Percentiles rank a stretch among this genome's conserved stretches.
Conservation (phyloP, 768 basidiomycete genomes). For the Zangia roseola region DNA sequence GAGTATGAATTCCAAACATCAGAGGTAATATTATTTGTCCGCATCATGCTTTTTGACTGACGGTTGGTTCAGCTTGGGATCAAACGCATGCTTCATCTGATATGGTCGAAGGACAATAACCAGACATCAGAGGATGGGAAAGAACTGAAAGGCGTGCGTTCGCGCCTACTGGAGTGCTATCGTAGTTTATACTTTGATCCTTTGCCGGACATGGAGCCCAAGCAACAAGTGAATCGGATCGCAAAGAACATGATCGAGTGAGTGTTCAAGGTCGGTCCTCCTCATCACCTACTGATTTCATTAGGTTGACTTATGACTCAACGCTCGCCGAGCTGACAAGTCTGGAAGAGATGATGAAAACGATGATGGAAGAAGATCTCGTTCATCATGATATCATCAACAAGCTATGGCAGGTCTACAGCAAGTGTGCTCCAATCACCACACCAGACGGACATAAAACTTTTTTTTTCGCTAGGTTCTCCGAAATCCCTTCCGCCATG, state of each 20-base stretch:
- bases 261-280: conserved; percentile 19
- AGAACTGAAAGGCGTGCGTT: conserved; percentile 86
- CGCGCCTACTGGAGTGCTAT: conserved; percentile 87
- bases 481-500: conserved; percentile 69
- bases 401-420: conserved; percentile 96
- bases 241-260: conserved; percentile 98
- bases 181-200: conserved; percentile 86
- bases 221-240: conserved; percentile 87
- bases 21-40: conserved; percentile 45
- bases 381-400: conserved; percentile 82
- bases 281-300: not conserved
- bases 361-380: conserved; percentile 88
- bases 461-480: conserved; percentile 50
- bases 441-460: not conserved
- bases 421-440: conserved; percentile 44
- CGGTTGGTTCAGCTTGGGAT: conserved; percentile 63
- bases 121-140: conserved; percentile 71
- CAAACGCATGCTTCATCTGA: conserved; percentile 94
- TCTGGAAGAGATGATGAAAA: conserved; percentile 93
- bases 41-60: conserved; percentile 2
- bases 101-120: conserved; percentile 94
- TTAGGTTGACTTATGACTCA: conserved; percentile 85
- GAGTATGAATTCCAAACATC: conserved; percentile 81
- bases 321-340: conserved; percentile 95
- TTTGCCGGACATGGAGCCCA: conserved; percentile 66